Evolutionary conservation across 164 flowering plant genomes (phyloP), one percentile per base, ranked within the genome.

Genomic region (Akebia trifoliata): DNA sequence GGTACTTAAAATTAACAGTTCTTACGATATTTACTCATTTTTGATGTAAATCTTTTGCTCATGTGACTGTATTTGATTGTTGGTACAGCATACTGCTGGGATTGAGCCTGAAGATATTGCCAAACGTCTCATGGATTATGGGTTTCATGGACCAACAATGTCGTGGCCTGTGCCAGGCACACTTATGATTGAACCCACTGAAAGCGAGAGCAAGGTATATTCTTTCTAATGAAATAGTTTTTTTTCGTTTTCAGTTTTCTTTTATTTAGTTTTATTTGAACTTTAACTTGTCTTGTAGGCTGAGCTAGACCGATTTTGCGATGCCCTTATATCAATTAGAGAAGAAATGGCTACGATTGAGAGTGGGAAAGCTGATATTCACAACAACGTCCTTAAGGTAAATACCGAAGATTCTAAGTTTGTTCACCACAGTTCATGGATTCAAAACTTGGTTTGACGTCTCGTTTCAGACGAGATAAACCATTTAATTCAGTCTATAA

Each of bases 91-190:
- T 28, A 83, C 99, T 63, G 97, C 97, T 66, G 97, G 95, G 9
- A 81, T 93, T 52, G 99, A 93, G 75, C 79, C 99, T 34, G 99
- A 93, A 75, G 99, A 93, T 78, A 83, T 93, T 59, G 99, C 99
- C 4, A 93, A 93, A 57, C 90, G 99, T 62, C 93, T 93, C 18
- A 93, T 93, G 71, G 97, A 93, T 74, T 93, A 93, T 51, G 97
- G 99, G 56, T 93, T 93, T 65, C 99, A 93, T 73, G 97, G 74
- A 46, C 97, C 99, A 36, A 90, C 97, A 58, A 93, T 93, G 99
- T 93, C 99, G 51, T 93, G 99, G 99, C 99, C 99, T 12, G 99
- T 93, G 49, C 99, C 99, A 0, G 99, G 97, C 28, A 93, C 99
- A 30, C 95, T 93, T 66, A 90, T 93, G 99, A 80, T 90, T 69